Conservation (phyloP, 495 filamentous ascomycete genomes). For the Usnea hakonensis region DNA sequence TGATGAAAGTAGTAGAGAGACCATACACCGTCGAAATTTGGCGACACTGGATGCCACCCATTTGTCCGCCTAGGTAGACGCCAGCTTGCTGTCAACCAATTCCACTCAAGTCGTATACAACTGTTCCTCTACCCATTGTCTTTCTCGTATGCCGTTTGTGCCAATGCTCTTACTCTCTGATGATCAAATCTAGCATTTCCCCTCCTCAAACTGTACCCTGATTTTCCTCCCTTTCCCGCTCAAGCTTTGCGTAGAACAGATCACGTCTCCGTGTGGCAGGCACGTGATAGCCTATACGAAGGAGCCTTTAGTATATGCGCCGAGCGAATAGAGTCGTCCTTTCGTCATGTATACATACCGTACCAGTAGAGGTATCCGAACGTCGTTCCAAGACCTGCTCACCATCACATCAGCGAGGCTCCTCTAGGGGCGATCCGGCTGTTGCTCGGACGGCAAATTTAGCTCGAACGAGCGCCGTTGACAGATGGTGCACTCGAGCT, state of each 20-base stretch:
- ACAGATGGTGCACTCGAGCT: constrained; percentile 22
- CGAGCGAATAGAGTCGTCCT: not conserved
- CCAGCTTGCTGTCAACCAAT: not conserved
- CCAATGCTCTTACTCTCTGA: not conserved
- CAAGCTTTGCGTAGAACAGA: constrained; percentile 66
- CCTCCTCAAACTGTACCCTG: constrained; percentile 32
- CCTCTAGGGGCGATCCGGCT: not conserved
- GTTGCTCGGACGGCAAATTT: not conserved
- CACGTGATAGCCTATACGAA: constrained; percentile 60
- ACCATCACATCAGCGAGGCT: constrained; percentile 5
- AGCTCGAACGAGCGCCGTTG: constrained; percentile 4
- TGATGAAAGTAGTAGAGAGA: not conserved
- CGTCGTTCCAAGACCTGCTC: constrained; percentile 56
- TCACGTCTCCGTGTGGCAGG: constrained; percentile 69
- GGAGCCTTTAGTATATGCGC: not conserved
- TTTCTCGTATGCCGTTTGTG: constrained; percentile 27
- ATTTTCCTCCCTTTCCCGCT: constrained; percentile 51
- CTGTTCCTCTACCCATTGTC: not conserved
- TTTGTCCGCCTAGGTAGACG: not conserved
- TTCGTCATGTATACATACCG: constrained; percentile 45
- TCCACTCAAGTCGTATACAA: constrained; percentile 10
- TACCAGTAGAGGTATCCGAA: constrained; percentile 77
- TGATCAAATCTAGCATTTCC: not conserved
- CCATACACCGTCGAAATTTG: not conserved
- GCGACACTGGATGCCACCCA: not conserved